Conservation (phyloP, 805 yeast genomes). For the Ogataea zsoltii region DNA sequence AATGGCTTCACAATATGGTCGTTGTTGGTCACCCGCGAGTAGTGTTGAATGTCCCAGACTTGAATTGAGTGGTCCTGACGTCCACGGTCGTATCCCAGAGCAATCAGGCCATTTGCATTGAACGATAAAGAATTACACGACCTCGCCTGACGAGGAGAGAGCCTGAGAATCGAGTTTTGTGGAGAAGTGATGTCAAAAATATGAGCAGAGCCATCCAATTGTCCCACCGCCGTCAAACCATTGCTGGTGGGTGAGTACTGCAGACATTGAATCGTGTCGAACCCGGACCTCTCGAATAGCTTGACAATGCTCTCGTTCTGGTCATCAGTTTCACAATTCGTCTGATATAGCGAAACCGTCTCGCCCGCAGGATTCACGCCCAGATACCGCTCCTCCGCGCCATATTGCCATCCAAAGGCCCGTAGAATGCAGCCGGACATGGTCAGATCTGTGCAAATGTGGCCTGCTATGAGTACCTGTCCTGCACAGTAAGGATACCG, state of each 20-base stretch:
- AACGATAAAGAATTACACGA: slow-evolving; percentile 77
- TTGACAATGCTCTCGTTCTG: slow-evolving; percentile 55
- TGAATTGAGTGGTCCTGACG: slow-evolving; percentile 75
- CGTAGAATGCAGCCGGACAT: slow-evolving; percentile 65
- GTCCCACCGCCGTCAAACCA: slow-evolving; percentile 75
- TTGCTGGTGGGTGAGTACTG: slow-evolving; percentile 55
- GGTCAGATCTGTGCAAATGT: too few species aligned
- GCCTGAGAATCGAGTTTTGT: slow-evolving; percentile 35
- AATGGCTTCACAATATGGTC: slow-evolving; percentile 56
- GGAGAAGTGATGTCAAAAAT: slow-evolving; percentile 57
- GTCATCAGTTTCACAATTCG: slow-evolving; percentile 38
- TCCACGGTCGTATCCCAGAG: slow-evolving; percentile 77
- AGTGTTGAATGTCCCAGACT: slow-evolving; percentile 76
- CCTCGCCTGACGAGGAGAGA: slow-evolving; percentile 65
- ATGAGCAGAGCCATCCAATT: slow-evolving; percentile 64
- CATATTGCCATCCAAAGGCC: slow-evolving; percentile 61
- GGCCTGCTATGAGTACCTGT: too few species aligned
- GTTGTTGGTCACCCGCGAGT: slow-evolving; percentile 45
- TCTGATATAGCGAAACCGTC: slow-evolving; percentile 67
- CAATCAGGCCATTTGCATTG: slow-evolving; percentile 63
- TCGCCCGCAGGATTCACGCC: slow-evolving; percentile 81
- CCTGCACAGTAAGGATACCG: too few species aligned
- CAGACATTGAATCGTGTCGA: slow-evolving; percentile 66
- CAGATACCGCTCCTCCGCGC: slow-evolving; percentile 55
- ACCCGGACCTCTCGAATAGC: slow-evolving; percentile 57